Conservation (phyloP, 257 asterid genomes). For the Penstemon barbatus region DNA sequence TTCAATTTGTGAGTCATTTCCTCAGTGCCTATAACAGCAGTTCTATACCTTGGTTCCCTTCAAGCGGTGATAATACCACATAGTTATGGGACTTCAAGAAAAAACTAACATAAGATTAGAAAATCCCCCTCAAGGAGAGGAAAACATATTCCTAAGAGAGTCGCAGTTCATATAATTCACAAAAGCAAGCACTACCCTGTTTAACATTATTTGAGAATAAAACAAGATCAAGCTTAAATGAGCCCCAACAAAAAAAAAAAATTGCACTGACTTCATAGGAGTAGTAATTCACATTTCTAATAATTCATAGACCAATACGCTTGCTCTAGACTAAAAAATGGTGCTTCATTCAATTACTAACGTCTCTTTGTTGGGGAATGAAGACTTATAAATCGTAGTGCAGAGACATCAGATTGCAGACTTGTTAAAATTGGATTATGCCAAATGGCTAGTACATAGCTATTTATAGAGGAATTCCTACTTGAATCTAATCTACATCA, state of each 20-base stretch:
- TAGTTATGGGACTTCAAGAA: background rate
- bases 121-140: background rate
- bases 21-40: background rate
- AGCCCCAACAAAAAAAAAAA: background rate
- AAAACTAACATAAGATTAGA: background rate
- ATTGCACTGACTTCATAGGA: background rate
- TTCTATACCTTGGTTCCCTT: conserved; percentile 1
- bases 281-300: background rate
- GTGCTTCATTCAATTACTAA: background rate
- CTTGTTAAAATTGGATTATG: too few relatives aligned
- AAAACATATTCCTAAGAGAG: background rate
- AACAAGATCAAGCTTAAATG: background rate
- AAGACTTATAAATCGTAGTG: too few relatives aligned
- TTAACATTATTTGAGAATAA: background rate
- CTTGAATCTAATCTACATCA: too few relatives aligned
- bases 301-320: conserved; percentile 1
- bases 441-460: background rate
- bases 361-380: background rate
- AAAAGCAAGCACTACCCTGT: background rate
- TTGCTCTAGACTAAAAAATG: background rate
- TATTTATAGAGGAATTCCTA: too few relatives aligned
- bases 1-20: conserved; percentile 13
- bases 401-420: too few relatives aligned
- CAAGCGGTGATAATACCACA: background rate
- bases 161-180: background rate